Evolutionary conservation across 2,329 filamentous ascomycete genomes (phyloP).

Genomic region (Apiospora kogelbergensis): DNA sequence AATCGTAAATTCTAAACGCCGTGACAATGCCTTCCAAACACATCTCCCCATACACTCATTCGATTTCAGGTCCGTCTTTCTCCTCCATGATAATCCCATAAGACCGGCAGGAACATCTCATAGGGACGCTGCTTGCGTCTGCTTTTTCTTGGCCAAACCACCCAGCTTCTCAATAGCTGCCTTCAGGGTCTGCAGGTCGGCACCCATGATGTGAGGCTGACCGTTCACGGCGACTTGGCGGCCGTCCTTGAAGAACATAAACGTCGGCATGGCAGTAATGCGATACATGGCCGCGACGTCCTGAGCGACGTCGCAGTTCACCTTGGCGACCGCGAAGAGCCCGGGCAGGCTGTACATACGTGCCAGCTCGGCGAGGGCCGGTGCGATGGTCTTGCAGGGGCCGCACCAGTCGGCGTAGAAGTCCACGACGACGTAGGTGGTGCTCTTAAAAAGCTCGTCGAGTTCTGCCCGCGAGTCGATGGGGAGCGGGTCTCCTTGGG

Average conservation of each 20-base stretch:
- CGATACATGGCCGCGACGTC: conserved; percentile 56
- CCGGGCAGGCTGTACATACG: conserved; percentile 47
- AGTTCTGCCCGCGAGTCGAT: neutral
- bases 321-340: conserved; percentile 64
- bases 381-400: conserved; percentile 71
- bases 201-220: conserved; percentile 64
- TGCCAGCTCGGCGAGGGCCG: conserved; percentile 56
- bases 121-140: neutral
- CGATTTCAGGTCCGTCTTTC: neutral
- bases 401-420: conserved; percentile 74
- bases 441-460: conserved; percentile 54
- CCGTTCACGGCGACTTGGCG: conserved; percentile 32
- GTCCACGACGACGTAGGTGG: conserved; percentile 34
- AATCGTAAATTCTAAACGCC: neutral
- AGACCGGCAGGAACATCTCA: neutral
- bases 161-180: conserved; percentile 41
- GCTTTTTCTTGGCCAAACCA: conserved; percentile 28
- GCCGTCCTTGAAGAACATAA: conserved; percentile 67
- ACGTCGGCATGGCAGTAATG: conserved; percentile 73
- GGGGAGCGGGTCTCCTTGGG: neutral
- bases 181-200: conserved; percentile 61
- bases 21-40: neutral
- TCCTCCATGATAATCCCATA: neutral
- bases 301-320: conserved; percentile 68
- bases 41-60: neutral